Conservation (phyloP, 169 alveolate genomes). For the Babesia ovis region DNA sequence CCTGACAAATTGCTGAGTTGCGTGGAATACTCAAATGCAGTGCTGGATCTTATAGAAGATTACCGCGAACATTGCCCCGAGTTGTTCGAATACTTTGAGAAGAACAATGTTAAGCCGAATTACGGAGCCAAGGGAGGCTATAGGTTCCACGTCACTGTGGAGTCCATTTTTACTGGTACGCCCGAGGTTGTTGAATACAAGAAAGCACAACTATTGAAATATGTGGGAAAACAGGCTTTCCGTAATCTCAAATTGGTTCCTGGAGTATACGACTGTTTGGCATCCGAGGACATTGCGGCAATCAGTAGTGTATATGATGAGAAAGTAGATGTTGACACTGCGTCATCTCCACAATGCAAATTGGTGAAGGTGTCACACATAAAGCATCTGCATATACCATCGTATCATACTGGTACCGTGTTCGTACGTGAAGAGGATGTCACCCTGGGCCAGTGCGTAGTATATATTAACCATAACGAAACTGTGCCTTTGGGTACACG, state of each 20-base stretch:
- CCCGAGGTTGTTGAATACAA: slow-evolving; percentile 19
- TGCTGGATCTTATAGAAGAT: slow-evolving; percentile 9
- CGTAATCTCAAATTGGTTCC: slow-evolving; percentile 30
- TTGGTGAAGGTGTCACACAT: slow-evolving; percentile 50
- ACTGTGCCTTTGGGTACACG: slow-evolving; percentile 61
- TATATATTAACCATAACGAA: slow-evolving; percentile 55
- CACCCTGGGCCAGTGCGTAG: slow-evolving; percentile 59
- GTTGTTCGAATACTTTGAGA: slow-evolving; percentile 23
- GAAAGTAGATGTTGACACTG: background rate
- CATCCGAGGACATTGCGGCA: slow-evolving; percentile 1
- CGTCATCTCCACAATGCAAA: background rate
- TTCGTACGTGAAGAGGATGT: slow-evolving; percentile 13
- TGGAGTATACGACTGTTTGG: slow-evolving; percentile 46
- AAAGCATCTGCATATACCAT: slow-evolving; percentile 56
- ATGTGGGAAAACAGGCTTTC: slow-evolving; percentile 28
- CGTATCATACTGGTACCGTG: slow-evolving; percentile 35
- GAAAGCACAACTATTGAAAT: slow-evolving; percentile 16
- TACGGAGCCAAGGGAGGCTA: slow-evolving; percentile 16
- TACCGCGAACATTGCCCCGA: slow-evolving; percentile 54
- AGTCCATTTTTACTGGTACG: slow-evolving; percentile 16
- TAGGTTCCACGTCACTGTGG: slow-evolving; percentile 2
- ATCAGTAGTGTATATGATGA: slow-evolving; percentile 20
- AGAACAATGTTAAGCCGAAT: slow-evolving; percentile 1
- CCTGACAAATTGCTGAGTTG: background rate
- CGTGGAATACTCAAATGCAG: slow-evolving; percentile 46